Base-by-base conservation (phyloP, 2,329 filamentous ascomycete species). In the Colletotrichum chrysophilum region DNA sequence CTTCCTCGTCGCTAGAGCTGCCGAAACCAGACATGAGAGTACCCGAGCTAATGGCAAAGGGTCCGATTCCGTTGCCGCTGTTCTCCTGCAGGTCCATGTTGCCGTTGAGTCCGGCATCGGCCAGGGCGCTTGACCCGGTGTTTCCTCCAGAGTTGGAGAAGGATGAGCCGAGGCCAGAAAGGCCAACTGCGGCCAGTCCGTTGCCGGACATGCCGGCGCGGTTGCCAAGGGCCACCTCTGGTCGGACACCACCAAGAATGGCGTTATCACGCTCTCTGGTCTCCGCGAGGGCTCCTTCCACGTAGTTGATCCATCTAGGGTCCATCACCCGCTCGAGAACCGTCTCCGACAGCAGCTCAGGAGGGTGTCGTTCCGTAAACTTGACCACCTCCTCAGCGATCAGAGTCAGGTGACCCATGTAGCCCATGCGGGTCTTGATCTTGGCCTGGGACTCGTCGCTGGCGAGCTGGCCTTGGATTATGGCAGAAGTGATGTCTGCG, bases 331-430 rank as follows among this genome's bases (percentile, higher is more conserved):
- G 95, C 79, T 98, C 95, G 78, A 98, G 89, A 4, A 99, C 95
- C 14, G 91, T 89, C 76, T 95, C 93, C 1, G 96, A 97, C 12
- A 98, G 89, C 24, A 96, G 88, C 85, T 98, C 96, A 1, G 96
- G 94, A 5, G 96, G 94, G 83, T 98, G 95, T 70, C 97, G 93
- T 85, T 98, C 97, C 43, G 96, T 98, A 82, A 99, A 98, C 85
- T 98, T 99, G 82, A 98, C 96, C 21, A 99, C 97, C 85, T 99
- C 97, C 85, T 99, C 97, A 34, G 97, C 96, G 76, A 99, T 98
- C 32, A 99, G 90, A 1, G 97, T 99, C 66, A 99, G 88, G 84
- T 99, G 97, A 4, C 97, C 97, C 96, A 99, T 99, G 86, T 98
- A 99, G 55, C 97, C 97, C 84, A 98, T 93, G 65, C 97, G 94